phyloP scores from a whole-genome alignment of 2,329 filamentous ascomycete species.

The Fusarium udum region DNA sequence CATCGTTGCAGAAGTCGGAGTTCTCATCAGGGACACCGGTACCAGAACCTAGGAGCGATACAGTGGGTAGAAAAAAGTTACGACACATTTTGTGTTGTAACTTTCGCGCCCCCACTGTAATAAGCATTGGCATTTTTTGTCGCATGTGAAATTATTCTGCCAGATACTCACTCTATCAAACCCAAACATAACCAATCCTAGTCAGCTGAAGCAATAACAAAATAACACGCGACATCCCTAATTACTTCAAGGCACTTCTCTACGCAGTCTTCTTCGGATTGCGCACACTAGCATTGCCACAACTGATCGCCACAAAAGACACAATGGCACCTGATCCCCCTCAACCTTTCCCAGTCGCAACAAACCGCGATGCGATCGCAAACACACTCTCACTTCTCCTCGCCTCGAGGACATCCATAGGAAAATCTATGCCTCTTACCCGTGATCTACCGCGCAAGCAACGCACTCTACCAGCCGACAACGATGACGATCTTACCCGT shows the following conservation, averaged over 20 bases:
- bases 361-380: constrained; percentile 51
- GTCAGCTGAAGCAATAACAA: not conserved
- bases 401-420: constrained; percentile 48
- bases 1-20: not conserved
- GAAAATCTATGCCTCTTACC: constrained; percentile 45
- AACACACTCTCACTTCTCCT: constrained; percentile 56
- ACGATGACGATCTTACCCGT: constrained; percentile 42
- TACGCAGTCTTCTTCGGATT: not conserved
- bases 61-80: no score
- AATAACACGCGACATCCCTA: no score
- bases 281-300: not conserved
- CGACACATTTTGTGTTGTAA: no score
- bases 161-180: constrained; percentile 22
- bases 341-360: constrained; percentile 48
- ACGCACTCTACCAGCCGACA: constrained; percentile 20
- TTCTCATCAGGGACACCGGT: not conserved
- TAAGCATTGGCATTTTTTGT: constrained; percentile 21
- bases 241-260: no score
- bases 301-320: not conserved
- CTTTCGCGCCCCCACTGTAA: constrained; percentile 20
- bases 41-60: not conserved
- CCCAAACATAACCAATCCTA: constrained; percentile 17
- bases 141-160: constrained; percentile 42
- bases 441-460: constrained; percentile 22
- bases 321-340: constrained; percentile 38